Percentiles rank a stretch among this genome's conserved stretches.
Conservation (phyloP, 176 grass and related monocot species). For the Oryza glumipatula region DNA sequence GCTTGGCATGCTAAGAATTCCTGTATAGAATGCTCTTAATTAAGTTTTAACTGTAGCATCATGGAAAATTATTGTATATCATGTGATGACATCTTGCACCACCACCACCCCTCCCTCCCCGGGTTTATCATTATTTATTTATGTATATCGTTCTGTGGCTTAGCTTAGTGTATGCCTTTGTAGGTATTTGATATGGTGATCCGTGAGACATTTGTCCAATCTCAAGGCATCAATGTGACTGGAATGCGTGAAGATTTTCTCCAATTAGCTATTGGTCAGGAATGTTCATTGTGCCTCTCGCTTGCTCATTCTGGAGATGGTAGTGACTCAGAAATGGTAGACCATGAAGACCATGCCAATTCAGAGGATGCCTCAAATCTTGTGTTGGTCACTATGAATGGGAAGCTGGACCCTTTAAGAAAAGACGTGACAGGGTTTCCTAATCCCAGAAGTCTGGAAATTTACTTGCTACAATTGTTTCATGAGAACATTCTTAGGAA, state of each 20-base stretch:
- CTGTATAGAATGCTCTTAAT: slow-evolving; percentile 14
- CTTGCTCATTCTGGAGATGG: slow-evolving; percentile 59
- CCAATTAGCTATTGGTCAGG: slow-evolving; percentile 87
- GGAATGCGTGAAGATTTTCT: slow-evolving; percentile 91
- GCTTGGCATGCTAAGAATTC: slow-evolving; percentile 12
- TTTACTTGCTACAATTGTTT: slow-evolving; percentile 83
- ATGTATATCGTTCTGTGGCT: slow-evolving; percentile 23
- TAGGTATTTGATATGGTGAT: slow-evolving; percentile 96
- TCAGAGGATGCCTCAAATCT: slow-evolving; percentile 44
- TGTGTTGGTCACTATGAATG: slow-evolving; percentile 51
- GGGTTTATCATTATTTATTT: slow-evolving; percentile 18
- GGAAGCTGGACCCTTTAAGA: slow-evolving; percentile 45
- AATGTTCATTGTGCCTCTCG: slow-evolving; percentile 73
- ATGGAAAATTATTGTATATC: slow-evolving; percentile 4
- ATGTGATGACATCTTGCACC: background rate
- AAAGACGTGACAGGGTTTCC: slow-evolving; percentile 44
- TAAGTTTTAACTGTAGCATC: background rate
- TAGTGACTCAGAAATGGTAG: slow-evolving; percentile 45
- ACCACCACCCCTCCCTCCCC: too few relatives aligned
- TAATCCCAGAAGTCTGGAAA: slow-evolving; percentile 68
- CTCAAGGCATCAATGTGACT: slow-evolving; percentile 81
- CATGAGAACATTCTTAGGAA: slow-evolving; percentile 66
- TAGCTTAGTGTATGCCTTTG: slow-evolving; percentile 29
- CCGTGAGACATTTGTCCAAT: slow-evolving; percentile 64
- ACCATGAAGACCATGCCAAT: slow-evolving; percentile 34